Base-by-base conservation (phyloP, 2,329 filamentous ascomycete species). In the Cladobotryum mycophilum region DNA sequence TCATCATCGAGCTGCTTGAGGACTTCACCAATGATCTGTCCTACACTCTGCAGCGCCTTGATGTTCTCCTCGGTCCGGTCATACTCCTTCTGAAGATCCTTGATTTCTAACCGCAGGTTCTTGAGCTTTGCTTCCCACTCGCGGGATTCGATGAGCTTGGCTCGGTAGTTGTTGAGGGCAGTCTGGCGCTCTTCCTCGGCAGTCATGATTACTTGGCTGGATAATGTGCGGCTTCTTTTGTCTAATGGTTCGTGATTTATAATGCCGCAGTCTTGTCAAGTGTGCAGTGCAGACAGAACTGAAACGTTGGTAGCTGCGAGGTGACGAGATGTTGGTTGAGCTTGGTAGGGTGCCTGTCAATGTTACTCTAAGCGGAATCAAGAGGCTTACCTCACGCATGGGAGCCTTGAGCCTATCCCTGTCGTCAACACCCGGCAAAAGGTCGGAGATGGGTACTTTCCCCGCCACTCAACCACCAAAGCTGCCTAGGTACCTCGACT, bases 61-160 rank as follows among this genome's bases (percentile, higher is more conserved):
- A 99, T 97, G 75, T 97, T 97, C 60, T 99, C 95, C 69, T 99
- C 93, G 48, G 93, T 97, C 60, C 92, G 84, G 69, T 99, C 92
- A 65, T 91, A 99, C 63, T 97, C 91, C 66, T 88, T 90, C 68
- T 96, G 89, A 49, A 97, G 74, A 53, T 87, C 89, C 76, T 97
- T 99, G 71, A 99, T 96, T 61, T 96, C 93, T 72, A 96, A 76
- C 56, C 93, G 88, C 62, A 99, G 76, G 48, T 86, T 82, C 77
- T 97, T 99, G 55, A 99, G 82, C 79, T 97, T 99, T 47, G 92
- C 86, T 72, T 99, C 95, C 90, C 90, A 97, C 79, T 99, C 93
- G 72, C 95, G 84, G 62, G 95, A 95, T 72, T 99, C 92, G 64
- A 96, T 80, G 62, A 92, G 80, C 75, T 88, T 90, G 55, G 78